Evolutionary conservation across 495 filamentous ascomycete genomes (phyloP).

Genomic region (Lasiosphaeris hirsuta): DNA sequence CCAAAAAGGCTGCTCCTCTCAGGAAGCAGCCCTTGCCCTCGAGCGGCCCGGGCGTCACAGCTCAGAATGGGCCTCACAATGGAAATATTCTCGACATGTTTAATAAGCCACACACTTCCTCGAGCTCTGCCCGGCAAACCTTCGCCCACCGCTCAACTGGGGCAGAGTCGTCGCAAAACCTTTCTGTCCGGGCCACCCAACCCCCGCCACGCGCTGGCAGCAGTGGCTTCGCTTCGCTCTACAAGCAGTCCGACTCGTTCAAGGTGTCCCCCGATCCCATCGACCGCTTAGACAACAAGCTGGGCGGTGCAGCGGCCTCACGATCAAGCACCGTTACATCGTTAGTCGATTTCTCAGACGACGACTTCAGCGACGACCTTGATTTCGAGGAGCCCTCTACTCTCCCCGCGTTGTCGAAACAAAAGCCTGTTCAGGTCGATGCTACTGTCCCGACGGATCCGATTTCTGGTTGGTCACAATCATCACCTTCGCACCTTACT

Average conservation of each 20-base stretch:
- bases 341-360: conserved; percentile 53
- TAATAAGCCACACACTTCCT: conserved; percentile 12
- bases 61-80: conserved; percentile 23
- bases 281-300: conserved; percentile 19
- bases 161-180: conserved; percentile 13
- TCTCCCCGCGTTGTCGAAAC: conserved; percentile 29
- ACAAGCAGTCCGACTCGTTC: conserved; percentile 42
- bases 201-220: background rate
- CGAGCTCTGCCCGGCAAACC: background rate
- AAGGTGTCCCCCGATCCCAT: conserved; percentile 31
- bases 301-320: background rate
- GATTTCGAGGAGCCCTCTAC: conserved; percentile 53
- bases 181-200: conserved; percentile 12
- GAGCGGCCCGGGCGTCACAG: conserved; percentile 36
- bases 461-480: conserved; percentile 32
- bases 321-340: conserved; percentile 2
- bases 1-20: conserved; percentile 19
- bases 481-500: conserved; percentile 31
- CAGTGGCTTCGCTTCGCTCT: conserved; percentile 36
- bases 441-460: conserved; percentile 11
- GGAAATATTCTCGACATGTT: conserved; percentile 31
- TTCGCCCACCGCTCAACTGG: conserved; percentile 1
- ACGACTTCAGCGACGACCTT: conserved; percentile 69
- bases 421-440: background rate
- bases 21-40: conserved; percentile 48